Base-by-base conservation (phyloP, 192 early-diverging fungal species). In the Coemansia sp. region DNA sequence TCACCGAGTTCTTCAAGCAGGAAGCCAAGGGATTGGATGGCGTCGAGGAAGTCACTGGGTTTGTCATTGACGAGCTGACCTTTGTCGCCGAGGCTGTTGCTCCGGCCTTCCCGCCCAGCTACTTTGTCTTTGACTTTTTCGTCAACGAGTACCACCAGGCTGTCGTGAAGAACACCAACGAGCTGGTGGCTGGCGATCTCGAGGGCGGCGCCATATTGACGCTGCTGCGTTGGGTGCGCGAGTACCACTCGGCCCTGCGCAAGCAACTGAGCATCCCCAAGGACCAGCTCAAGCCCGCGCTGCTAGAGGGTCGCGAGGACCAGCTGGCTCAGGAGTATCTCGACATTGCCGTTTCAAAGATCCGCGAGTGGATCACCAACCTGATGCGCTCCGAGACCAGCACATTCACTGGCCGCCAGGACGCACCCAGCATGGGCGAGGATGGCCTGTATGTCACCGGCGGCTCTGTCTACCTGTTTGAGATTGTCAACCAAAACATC, bases 401-500 rank as follows among this genome's bases (percentile, higher is more conserved):
- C 28, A 89, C 92, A 26, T 99, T 98, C 62, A 51, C 46, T 33
- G 43, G n/a, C 14, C 74, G 80, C 10, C 64, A 63, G 68, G 80
- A 83, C 14, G 74, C 75, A 16, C 97, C 95, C 7, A 94, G 92
- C 65, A 81, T 83, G 61, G 91, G 91, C 71, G 84, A 86, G 23
- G 89, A 89, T 66, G 91, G 88, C 6, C 82, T 91, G 42, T 99
- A 95, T 71, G 80, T 91, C 13, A 87, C 96, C 31, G 81, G 91
- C 13, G 91, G 89, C 5, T 89, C 94, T 0, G 90, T 93, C 35
- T 77, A 70, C 26, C 83, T 98, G 72, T 99, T 98, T 82, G 93
- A 98, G 78, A 98, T 99, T 85, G 88, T 99, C 57, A 97, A 96
- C 73, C 94, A 99, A 83, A 95, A 99, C 79, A 87, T 99, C 18